phyloP scores from a whole-genome alignment of 2,329 filamentous ascomycete genomes.

The Byssoonygena ceratinophila region DNA sequence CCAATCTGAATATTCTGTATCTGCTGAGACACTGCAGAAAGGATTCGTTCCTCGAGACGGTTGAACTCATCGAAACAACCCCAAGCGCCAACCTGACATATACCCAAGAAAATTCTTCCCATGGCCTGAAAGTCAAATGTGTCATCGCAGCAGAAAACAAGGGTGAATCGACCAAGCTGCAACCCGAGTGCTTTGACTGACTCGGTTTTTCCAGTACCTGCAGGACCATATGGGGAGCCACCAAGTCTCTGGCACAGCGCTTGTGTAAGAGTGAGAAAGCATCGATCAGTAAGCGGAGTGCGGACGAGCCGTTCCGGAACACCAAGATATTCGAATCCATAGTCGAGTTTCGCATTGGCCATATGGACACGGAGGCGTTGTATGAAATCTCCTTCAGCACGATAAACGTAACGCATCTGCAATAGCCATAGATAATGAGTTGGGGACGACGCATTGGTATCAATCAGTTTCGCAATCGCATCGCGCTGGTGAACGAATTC shows the following conservation, averaged over 20 bases:
- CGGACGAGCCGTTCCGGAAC: slow-evolving; percentile 92
- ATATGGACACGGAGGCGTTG: slow-evolving; percentile 84
- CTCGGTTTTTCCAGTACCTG: slow-evolving; percentile 97
- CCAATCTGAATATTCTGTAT: slow-evolving; percentile 99
- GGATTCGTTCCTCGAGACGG: slow-evolving; percentile 89
- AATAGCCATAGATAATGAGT: slow-evolving; percentile 87
- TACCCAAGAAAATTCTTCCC: slow-evolving; percentile 97
- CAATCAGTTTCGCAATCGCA: slow-evolving; percentile 74
- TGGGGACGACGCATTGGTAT: slow-evolving; percentile 60
- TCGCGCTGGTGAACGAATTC: slow-evolving; percentile 98
- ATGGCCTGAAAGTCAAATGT: slow-evolving; percentile 99
- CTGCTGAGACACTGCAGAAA: slow-evolving; percentile 96
- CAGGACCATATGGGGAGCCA: slow-evolving; percentile 93
- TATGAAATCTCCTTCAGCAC: slow-evolving; percentile 65
- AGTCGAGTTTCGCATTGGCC: slow-evolving; percentile 90
- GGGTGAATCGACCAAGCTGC: slow-evolving; percentile 89
- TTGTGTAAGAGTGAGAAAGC: slow-evolving; percentile 95
- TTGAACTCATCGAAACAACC: slow-evolving; percentile 99
- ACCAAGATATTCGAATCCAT: slow-evolving; percentile 96
- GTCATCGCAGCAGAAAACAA: slow-evolving; percentile 99
- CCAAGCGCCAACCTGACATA: slow-evolving; percentile 98
- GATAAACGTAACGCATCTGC: slow-evolving; percentile 94
- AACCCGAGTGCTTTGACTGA: slow-evolving; percentile 96
- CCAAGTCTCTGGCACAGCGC: slow-evolving; percentile 88
- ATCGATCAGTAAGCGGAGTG: slow-evolving; percentile 93